phyloP scores from a whole-genome alignment of 139 green algal genomes.

The Trebouxia sp. region DNA sequence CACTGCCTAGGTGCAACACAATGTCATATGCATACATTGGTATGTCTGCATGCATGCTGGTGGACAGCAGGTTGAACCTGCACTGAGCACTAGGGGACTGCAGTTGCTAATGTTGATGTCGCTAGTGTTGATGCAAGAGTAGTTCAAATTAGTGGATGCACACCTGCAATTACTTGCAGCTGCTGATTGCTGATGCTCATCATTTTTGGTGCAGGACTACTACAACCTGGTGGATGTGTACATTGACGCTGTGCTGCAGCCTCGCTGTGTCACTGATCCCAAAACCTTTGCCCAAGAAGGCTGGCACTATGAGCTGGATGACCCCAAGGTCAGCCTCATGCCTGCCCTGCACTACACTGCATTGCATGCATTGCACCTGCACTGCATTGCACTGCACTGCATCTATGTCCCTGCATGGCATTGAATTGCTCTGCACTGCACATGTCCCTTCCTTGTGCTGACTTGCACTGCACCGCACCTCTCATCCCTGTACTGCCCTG shows the following conservation, averaged over 20 bases:
- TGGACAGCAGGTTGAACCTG: no score
- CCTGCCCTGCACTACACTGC: background rate
- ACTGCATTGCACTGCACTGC: background rate
- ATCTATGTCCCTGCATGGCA: background rate
- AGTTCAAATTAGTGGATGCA: no score
- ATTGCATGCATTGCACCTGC: background rate
- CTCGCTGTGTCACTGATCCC: constrained; percentile 83
- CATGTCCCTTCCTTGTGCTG: no score
- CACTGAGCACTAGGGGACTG: no score
- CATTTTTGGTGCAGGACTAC: constrained; percentile 82
- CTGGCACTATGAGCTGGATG: constrained; percentile 89
- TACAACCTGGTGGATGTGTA: constrained; percentile 99
- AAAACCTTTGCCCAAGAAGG: constrained; percentile 92
- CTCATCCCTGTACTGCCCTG: no score
- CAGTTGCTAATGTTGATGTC: no score
- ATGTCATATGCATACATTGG: no score
- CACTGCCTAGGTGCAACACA: no score
- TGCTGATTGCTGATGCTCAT: background rate
- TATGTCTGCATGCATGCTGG: no score
- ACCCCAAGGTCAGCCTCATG: constrained; percentile 40
- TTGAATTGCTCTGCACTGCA: background rate
- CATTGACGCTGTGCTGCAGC: constrained; percentile 97
- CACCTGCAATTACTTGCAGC: no score
- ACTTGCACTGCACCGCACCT: no score
- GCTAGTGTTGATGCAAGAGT: no score